Conservation (phyloP, 2,329 filamentous ascomycete species). For the Clarireedia monteithiana region DNA sequence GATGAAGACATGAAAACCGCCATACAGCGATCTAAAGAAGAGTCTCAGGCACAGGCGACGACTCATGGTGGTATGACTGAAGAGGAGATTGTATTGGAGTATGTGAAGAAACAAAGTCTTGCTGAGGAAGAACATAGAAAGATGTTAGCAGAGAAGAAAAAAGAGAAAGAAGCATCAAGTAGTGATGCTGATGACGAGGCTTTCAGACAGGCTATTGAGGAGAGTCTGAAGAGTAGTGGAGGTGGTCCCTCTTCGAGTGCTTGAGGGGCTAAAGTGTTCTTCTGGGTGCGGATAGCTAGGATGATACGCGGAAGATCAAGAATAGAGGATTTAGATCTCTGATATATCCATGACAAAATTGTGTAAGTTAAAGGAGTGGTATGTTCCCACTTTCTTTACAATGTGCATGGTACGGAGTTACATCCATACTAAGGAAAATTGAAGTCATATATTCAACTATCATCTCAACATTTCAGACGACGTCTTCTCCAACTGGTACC, state of each 20-base stretch:
- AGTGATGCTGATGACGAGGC: constrained; percentile 46
- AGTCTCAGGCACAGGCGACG: not conserved
- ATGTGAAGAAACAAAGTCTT: constrained; percentile 69
- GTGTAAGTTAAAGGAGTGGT: too few species aligned
- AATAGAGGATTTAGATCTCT: not conserved
- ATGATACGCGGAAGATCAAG: not conserved
- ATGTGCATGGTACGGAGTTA: too few species aligned
- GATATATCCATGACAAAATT: too few species aligned
- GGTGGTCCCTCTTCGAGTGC: not conserved
- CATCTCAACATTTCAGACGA: too few species aligned
- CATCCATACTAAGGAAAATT: too few species aligned
- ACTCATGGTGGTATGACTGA: constrained; percentile 38
- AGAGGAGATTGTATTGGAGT: constrained; percentile 68
- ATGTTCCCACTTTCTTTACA: too few species aligned
- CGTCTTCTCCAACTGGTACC: too few species aligned
- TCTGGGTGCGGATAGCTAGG: too few species aligned
- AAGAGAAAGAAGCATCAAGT: not conserved
- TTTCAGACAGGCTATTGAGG: constrained; percentile 45
- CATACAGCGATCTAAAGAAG: constrained; percentile 25
- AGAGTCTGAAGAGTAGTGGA: constrained; percentile 40
- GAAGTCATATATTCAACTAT: too few species aligned
- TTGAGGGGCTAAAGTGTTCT: not conserved
- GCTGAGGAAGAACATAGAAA: constrained; percentile 50
- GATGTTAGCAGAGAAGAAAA: constrained; percentile 4
- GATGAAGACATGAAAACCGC: constrained; percentile 23